Percentiles rank a stretch among this genome's conserved stretches.
phyloP scores from a whole-genome alignment of 345 rosid genomes.

The Pistacia vera region DNA sequence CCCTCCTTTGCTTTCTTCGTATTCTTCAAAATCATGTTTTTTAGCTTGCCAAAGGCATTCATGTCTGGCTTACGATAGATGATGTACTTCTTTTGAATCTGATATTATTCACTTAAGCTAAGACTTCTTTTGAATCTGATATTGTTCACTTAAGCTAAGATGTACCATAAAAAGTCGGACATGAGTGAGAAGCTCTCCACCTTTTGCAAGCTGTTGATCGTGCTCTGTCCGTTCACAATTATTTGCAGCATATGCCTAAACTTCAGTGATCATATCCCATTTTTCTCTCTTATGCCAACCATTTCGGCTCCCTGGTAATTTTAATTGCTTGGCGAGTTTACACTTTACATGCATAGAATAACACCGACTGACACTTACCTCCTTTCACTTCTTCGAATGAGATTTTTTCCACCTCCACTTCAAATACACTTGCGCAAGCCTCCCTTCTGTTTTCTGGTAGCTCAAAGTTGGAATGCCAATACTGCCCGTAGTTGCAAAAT shows the following conservation, averaged over 20 bases:
- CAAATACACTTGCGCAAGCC: not conserved
- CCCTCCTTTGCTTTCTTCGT: too few relatives aligned
- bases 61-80: too few relatives aligned
- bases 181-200: constrained; percentile 30
- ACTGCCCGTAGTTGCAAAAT: not conserved
- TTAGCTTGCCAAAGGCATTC: too few relatives aligned
- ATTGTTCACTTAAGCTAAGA: constrained; percentile 26
- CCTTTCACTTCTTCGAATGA: not conserved
- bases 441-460: not conserved
- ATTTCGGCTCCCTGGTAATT: not conserved
- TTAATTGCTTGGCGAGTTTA: not conserved
- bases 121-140: not conserved
- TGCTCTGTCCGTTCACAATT: not conserved
- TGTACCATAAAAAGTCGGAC: constrained; percentile 17
- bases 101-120: constrained; percentile 24
- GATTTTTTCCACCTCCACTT: too few relatives aligned
- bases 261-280: not conserved
- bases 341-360: constrained; percentile 10
- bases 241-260: too few relatives aligned
- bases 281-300: not conserved
- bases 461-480: not conserved
- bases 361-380: not conserved
- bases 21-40: too few relatives aligned
- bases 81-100: too few relatives aligned
- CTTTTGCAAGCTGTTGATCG: constrained; percentile 14